Percentiles rank a stretch among this genome's conserved stretches.
Conservation (phyloP, 192 early-diverging fungal species). For the Spizellomyces sp. region DNA sequence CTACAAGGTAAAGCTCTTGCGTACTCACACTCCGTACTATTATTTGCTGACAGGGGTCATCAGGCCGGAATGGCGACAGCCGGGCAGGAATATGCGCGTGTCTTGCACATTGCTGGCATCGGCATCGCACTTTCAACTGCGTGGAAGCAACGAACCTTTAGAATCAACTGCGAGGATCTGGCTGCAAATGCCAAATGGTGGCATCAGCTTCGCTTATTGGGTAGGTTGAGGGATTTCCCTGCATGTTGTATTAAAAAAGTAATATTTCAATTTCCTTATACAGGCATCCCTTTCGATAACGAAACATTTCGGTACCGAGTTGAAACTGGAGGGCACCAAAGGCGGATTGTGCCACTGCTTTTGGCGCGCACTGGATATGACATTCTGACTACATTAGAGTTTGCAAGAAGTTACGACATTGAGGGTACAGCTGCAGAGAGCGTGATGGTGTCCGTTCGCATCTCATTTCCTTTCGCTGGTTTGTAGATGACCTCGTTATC, state of each 20-base stretch:
- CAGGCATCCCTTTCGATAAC: slow-evolving; percentile 60
- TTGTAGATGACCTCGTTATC: slow-evolving; percentile 48
- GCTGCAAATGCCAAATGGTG: slow-evolving; percentile 69
- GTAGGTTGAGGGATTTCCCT: slow-evolving; percentile 14
- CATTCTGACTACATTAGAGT: slow-evolving; percentile 63
- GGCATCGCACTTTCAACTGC: slow-evolving; percentile 57
- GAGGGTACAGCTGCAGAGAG: slow-evolving; percentile 22
- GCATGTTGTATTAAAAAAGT: slow-evolving; percentile 6
- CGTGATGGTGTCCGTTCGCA: slow-evolving; percentile 20
- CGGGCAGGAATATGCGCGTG: slow-evolving; percentile 43
- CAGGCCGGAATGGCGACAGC: slow-evolving; percentile 40
- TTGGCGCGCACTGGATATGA: slow-evolving; percentile 64
- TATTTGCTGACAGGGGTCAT: neutral
- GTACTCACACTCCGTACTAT: neutral
- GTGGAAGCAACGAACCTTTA: slow-evolving; percentile 69
- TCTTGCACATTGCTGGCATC: slow-evolving; percentile 55
- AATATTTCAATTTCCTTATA: neutral
- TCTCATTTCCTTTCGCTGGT: slow-evolving; percentile 6
- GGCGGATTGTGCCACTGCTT: slow-evolving; percentile 57
- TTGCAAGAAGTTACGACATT: slow-evolving; percentile 63
- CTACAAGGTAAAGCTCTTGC: slow-evolving; percentile 32
- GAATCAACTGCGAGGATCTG: slow-evolving; percentile 58
- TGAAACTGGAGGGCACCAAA: slow-evolving; percentile 51
- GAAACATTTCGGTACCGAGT: slow-evolving; percentile 46
- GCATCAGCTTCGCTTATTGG: slow-evolving; percentile 61